Evolutionary conservation across 2,329 filamentous ascomycete species (phyloP), one percentile per base, ranked within the genome.

Genomic region (Colletotrichum viniferum): DNA sequence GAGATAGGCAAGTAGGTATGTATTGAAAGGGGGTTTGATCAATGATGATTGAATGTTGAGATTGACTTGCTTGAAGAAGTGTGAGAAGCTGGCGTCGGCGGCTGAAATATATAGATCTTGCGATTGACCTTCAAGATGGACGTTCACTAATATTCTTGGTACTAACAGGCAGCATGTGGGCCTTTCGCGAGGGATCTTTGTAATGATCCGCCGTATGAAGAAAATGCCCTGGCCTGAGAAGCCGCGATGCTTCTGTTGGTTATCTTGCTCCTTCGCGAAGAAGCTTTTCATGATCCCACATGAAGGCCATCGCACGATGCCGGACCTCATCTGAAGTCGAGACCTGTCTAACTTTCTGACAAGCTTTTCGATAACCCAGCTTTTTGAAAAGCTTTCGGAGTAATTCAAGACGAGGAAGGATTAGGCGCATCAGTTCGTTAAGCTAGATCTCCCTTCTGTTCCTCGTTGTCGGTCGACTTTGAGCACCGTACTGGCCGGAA

Each of bases 1-100:
- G 24, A 56, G 52, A 18, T 56, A 56, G 52, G 24, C 21, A 56
- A 56, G 52, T 28, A 56, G 52, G 0, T 56, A 56, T 5, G 0
- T 56, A 56, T 5, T 56, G 52, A 4, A 24, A 56, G 26, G 26
- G 26, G 26, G 26, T 52, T 3, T 56, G 52, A n/a, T n/a, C n/a
- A n/a, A n/a, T n/a, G n/a, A 56, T 28, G 2, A 16, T n/a, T 0
- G 0, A 28, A 56, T 26, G 21, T 16, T 0, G 9, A 56, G 21
- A 28, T 28, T 1, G 52, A 56, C 24, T 56, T 26, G 52, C 52
- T 56, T 56, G 13, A 56, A 28, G 24, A 18, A 0, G 14, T 56
- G 12, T 28, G 13, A 10, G 52, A 28, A 26, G 13, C 12, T 56
- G 52, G 52, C 1, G 52, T 56, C 13, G 6, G 5, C 52, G 5